Evolutionary conservation across 164 flowering plant genomes (phyloP).

Genomic region (Magnolia kwangsiensis): DNA sequence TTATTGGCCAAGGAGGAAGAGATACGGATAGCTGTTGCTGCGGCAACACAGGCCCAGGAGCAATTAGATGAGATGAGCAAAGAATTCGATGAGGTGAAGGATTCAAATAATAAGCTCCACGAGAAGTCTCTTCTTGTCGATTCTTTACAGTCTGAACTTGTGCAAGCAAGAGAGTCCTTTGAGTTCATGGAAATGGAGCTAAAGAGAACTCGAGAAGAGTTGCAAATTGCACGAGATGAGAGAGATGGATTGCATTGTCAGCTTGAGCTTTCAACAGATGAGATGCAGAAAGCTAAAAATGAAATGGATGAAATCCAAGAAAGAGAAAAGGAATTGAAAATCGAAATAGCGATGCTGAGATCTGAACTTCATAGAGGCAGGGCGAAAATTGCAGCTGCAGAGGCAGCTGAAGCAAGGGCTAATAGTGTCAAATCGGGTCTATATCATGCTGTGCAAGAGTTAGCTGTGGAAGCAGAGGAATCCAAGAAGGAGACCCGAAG

Average conservation of each 20-base stretch:
- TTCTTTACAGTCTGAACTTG: slow-evolving; percentile 31
- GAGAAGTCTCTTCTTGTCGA: slow-evolving; percentile 29
- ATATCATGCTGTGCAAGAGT: slow-evolving; percentile 38
- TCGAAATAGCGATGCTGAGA: slow-evolving; percentile 45
- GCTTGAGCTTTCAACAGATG: slow-evolving; percentile 23
- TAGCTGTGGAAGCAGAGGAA: slow-evolving; percentile 44
- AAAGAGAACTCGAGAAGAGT: slow-evolving; percentile 24
- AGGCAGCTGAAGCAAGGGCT: slow-evolving; percentile 47
- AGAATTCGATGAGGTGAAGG: slow-evolving; percentile 24
- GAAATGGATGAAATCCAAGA: slow-evolving; percentile 27
- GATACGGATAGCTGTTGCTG: slow-evolving; percentile 16
- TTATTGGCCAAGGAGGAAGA: slow-evolving; percentile 32
- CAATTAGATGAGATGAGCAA: slow-evolving; percentile 28
- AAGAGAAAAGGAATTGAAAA: slow-evolving; percentile 40
- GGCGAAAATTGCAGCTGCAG: slow-evolving; percentile 49
- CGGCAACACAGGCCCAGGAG: slow-evolving; percentile 22
- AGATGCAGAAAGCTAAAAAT: slow-evolving; percentile 15
- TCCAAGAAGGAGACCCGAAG: slow-evolving; percentile 35
- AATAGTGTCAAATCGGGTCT: slow-evolving; percentile 27
- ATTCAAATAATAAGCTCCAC: slow-evolving; percentile 32
- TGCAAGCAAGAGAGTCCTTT: slow-evolving; percentile 27
- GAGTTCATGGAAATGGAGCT: slow-evolving; percentile 32
- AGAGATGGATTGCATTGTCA: slow-evolving; percentile 16
- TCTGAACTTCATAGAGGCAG: slow-evolving; percentile 44
- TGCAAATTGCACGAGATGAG: slow-evolving; percentile 29